Base-by-base conservation (phyloP, 345 rosid genomes). In the Hibiscus syriacus region DNA sequence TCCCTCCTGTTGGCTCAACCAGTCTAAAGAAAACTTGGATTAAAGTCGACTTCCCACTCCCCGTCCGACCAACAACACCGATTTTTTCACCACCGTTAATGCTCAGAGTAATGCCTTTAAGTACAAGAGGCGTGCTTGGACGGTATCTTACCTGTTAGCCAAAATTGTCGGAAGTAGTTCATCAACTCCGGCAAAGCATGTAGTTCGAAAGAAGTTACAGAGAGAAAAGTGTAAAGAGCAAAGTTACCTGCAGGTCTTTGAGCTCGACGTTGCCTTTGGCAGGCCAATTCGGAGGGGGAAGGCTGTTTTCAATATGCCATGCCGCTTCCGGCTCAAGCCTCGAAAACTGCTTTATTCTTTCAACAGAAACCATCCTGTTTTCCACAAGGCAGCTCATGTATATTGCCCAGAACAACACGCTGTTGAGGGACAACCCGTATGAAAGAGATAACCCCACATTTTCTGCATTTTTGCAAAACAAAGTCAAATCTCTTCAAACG, bases 1-100 rank as follows among this genome's bases (percentile, higher is more conserved):
- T 87, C 72, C 99, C 99, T 71, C 79, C 64, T 6, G 85, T 74
- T 55, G 96, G 99, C 80, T 91, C 99, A 45, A 94, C 86, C 71
- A 94, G 79, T 69, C 99, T 83, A 72, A 94, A 94, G 74, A 94
- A 79, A 77, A 97, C 97, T 78, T 94, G 99, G 79, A 91, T 94
- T 80, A 94, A 66, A 4, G 99, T 94, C 1, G 99, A 94, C 79
- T 94, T 94, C 20, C 99, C 99, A n/a, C 99, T 94, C 64, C 99
- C 99, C 2, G 97, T 94, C 66, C 99, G 81, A 56, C 99, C 97
- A 69, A 94, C 99, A 72, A 94, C 91, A 46, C 99, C 99, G 70
- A 91, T 94, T 75, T 92, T 94, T 70, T 81, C 87, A 7, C 99
- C 97, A 54, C 99, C 99, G 0, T 96, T 96, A 80, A 94, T 36